Percentiles rank a stretch among this genome's conserved stretches.
phyloP scores from a whole-genome alignment of 768 basidiomycete genomes.

The Peribolospora baueri region DNA sequence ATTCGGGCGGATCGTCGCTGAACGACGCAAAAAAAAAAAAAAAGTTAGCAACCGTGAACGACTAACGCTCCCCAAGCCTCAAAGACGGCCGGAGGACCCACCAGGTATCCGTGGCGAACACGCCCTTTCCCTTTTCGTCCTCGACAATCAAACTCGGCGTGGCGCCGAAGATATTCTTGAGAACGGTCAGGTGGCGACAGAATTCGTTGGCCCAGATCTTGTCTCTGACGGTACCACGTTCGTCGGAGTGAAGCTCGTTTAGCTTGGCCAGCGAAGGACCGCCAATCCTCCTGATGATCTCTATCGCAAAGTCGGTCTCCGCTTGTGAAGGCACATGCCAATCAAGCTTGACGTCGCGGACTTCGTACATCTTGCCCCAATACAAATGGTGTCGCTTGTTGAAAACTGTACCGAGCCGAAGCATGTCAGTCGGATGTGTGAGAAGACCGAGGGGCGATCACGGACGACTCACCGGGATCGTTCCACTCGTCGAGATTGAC shows the following conservation, averaged over 20 bases:
- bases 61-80: neutral
- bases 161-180: neutral
- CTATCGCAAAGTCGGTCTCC: slow-evolving; percentile 52
- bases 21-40: neutral
- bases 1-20: slow-evolving; percentile 52
- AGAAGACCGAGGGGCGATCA: neutral
- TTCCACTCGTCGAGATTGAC: slow-evolving; percentile 54
- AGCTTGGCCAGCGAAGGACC: slow-evolving; percentile 37
- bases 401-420: slow-evolving; percentile 25
- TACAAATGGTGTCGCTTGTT: slow-evolving; percentile 23
- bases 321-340: slow-evolving; percentile 52
- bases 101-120: slow-evolving; percentile 42
- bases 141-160: slow-evolving; percentile 33
- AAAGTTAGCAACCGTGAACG: neutral
- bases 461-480: slow-evolving; percentile 31
- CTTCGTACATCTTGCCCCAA: slow-evolving; percentile 57
- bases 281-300: slow-evolving; percentile 40
- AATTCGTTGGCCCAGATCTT: slow-evolving; percentile 65
- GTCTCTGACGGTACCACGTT: slow-evolving; percentile 33
- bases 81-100: slow-evolving; percentile 19
- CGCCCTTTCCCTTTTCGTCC: slow-evolving; percentile 26
- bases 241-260: slow-evolving; percentile 35
- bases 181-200: slow-evolving; percentile 34
- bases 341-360: slow-evolving; percentile 48
- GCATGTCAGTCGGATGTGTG: slow-evolving; percentile 25